Evolutionary conservation across 1,139 yeast genomes (phyloP).

Genomic region (Blastobotrys illinoisensis): DNA sequence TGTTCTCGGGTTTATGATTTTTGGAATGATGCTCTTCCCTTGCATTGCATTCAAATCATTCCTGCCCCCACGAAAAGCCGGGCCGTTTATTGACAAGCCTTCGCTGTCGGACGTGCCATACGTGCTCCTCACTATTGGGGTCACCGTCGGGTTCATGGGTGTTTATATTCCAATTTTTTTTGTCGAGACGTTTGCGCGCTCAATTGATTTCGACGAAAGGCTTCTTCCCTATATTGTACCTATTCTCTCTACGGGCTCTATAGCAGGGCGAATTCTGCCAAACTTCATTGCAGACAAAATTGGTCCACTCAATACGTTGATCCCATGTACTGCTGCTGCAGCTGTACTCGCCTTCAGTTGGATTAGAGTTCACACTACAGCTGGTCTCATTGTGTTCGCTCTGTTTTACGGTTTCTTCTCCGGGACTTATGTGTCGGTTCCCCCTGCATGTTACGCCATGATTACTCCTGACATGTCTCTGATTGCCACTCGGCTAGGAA

Average conservation of each 20-base stretch:
- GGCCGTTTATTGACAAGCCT: constrained; percentile 13
- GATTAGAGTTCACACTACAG: constrained; percentile 18
- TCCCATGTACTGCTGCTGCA: constrained; percentile 28
- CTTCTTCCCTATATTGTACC: constrained; percentile 37
- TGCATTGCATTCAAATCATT: constrained; percentile 28
- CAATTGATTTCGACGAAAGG: constrained; percentile 35
- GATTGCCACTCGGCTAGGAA: constrained; percentile 48
- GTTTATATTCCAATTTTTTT: constrained; percentile 37
- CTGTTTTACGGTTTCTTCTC: constrained; percentile 46
- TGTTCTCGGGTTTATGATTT: constrained; percentile 26
- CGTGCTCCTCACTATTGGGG: constrained; percentile 23
- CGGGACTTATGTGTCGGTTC: constrained; percentile 41
- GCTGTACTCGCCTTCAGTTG: constrained; percentile 32
- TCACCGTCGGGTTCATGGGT: constrained; percentile 31
- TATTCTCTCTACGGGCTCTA: constrained; percentile 44
- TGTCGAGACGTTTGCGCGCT: constrained; percentile 31
- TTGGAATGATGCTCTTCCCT: constrained; percentile 23
- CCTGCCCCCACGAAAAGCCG: constrained; percentile 15
- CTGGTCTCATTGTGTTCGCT: constrained; percentile 36
- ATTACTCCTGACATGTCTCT: constrained; percentile 43
- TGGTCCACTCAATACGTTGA: constrained; percentile 38
- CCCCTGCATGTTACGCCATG: constrained; percentile 41
- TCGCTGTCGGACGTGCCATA: constrained; percentile 20
- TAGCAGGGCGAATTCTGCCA: constrained; percentile 47
- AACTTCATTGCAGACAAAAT: constrained; percentile 42